Percentiles rank a stretch among this genome's conserved stretches.
Evolutionary conservation across 2,329 filamentous ascomycete genomes (phyloP).

Genomic region (Macrophomina phaseolina): DNA sequence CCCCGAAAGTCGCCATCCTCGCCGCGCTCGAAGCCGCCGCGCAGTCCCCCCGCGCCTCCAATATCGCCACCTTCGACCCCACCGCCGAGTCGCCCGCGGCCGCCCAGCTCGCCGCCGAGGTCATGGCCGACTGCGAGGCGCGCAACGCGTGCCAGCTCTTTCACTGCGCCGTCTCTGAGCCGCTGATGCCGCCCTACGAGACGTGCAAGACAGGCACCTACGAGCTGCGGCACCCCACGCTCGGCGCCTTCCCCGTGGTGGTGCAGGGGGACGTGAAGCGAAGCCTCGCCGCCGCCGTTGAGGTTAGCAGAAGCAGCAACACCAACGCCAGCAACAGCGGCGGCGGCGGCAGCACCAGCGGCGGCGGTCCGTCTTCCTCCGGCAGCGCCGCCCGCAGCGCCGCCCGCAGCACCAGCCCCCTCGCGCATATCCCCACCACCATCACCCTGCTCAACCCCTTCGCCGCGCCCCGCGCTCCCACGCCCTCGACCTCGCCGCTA

Average conservation of each 20-base stretch:
- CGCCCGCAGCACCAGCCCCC: slow-evolving; percentile 9
- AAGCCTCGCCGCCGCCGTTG: neutral
- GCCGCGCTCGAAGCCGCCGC: slow-evolving; percentile 53
- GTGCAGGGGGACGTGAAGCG: slow-evolving; percentile 43
- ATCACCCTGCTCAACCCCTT: slow-evolving; percentile 48
- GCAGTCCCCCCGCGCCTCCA: slow-evolving; percentile 51
- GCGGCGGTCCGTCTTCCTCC: too few relatives aligned
- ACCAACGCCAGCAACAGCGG: neutral
- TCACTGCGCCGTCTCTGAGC: slow-evolving; percentile 57
- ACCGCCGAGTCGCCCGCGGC: slow-evolving; percentile 67
- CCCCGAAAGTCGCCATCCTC: slow-evolving; percentile 54
- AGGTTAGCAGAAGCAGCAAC: neutral
- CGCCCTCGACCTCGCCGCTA: slow-evolving; percentile 36
- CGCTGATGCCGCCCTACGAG: slow-evolving; percentile 28
- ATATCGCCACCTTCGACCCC: slow-evolving; percentile 71
- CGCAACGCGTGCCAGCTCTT: slow-evolving; percentile 73
- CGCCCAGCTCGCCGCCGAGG: slow-evolving; percentile 64
- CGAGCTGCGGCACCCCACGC: slow-evolving; percentile 51
- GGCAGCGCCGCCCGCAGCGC: neutral
- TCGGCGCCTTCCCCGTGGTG: slow-evolving; percentile 51
- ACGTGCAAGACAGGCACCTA: slow-evolving; percentile 47
- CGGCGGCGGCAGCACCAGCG: too few relatives aligned
- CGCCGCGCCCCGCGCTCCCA: slow-evolving; percentile 30
- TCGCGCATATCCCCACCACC: slow-evolving; percentile 17
- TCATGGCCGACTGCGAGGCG: slow-evolving; percentile 67